A percentile compares a stretch with the other conserved stretches of the same genome.
Evolutionary conservation across 2,329 filamentous ascomycete species (phyloP).

Genomic region (Beauveria rudraprayagi): DNA sequence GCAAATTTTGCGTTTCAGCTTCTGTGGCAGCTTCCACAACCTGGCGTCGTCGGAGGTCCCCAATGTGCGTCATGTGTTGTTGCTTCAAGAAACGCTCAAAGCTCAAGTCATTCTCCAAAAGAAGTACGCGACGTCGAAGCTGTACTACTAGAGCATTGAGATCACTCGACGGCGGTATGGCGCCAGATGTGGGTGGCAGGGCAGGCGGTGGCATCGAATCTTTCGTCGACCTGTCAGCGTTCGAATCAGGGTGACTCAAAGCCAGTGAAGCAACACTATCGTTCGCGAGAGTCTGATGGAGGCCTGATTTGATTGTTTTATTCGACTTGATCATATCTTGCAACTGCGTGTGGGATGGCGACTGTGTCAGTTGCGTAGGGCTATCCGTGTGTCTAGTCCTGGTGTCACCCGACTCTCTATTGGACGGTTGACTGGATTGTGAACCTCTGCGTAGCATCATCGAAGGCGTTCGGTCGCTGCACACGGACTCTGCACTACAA

Average conservation of each 20-base stretch:
- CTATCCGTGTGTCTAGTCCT: constrained; percentile 43
- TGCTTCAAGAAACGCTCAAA: constrained; percentile 80
- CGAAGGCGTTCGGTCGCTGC: constrained; percentile 30
- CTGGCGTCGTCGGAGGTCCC: constrained; percentile 65
- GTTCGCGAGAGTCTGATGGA: constrained; percentile 48
- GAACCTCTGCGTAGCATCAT: constrained; percentile 34
- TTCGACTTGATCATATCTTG: constrained; percentile 55
- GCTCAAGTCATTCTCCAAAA: constrained; percentile 71
- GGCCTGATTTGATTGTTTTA: constrained; percentile 46
- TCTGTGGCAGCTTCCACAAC: constrained; percentile 71
- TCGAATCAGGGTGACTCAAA: constrained; percentile 42
- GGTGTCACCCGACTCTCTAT: constrained; percentile 37
- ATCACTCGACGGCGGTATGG: constrained; percentile 22
- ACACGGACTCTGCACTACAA: constrained; percentile 36
- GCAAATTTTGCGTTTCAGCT: constrained; percentile 72
- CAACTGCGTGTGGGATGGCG: constrained; percentile 46
- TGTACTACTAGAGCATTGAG: constrained; percentile 38
- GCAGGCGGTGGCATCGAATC: constrained; percentile 21
- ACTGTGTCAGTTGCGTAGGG: constrained; percentile 44
- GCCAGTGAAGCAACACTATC: constrained; percentile 50
- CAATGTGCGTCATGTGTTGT: constrained; percentile 75
- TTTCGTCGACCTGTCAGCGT: constrained; percentile 29
- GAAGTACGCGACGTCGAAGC: constrained; percentile 64
- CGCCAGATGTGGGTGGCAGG: constrained; percentile 15
- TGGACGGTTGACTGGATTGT: constrained; percentile 44